These are phyloP conservation scores for Pseudocercospora cruenta DNA, from an alignment of 2,329 filamentous ascomycete species.

Conservation along the genomic window DNA sequence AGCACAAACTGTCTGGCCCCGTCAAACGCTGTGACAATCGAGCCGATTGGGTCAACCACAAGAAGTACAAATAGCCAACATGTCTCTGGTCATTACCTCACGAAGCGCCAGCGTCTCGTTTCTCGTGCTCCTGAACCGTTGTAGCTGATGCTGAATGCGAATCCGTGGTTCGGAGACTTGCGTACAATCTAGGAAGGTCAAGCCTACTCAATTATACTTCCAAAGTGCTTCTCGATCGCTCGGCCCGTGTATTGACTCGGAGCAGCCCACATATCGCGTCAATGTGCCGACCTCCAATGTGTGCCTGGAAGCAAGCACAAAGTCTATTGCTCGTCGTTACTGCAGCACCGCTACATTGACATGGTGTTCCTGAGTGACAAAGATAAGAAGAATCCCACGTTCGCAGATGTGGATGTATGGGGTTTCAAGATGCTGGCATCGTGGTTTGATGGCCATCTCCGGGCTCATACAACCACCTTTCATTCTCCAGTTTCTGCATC, in stretches of 20 bases:
- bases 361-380: background rate
- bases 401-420: background rate
- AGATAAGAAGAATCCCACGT: background rate
- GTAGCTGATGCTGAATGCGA: background rate
- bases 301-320: slow-evolving; percentile 12
- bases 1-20: slow-evolving; percentile 2
- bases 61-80: background rate
- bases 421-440: slow-evolving; percentile 2
- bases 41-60: slow-evolving; percentile 1
- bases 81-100: background rate
- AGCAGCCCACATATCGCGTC: slow-evolving; percentile 12
- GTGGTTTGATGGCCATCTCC: slow-evolving; percentile 20
- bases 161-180: background rate
- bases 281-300: slow-evolving; percentile 12
- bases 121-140: background rate
- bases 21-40: slow-evolving; percentile 1
- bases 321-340: slow-evolving; percentile 13
- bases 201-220: background rate
- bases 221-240: slow-evolving; percentile 1
- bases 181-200: slow-evolving; percentile 1
- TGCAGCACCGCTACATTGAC: slow-evolving; percentile 17
- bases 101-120: background rate
- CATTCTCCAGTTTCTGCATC: slow-evolving; percentile 32
- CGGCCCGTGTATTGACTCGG: slow-evolving; percentile 2
- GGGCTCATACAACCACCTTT: slow-evolving; percentile 35